Base-by-base conservation (phyloP, 805 yeast genomes). In the Saccharomycopsis sp. region DNA sequence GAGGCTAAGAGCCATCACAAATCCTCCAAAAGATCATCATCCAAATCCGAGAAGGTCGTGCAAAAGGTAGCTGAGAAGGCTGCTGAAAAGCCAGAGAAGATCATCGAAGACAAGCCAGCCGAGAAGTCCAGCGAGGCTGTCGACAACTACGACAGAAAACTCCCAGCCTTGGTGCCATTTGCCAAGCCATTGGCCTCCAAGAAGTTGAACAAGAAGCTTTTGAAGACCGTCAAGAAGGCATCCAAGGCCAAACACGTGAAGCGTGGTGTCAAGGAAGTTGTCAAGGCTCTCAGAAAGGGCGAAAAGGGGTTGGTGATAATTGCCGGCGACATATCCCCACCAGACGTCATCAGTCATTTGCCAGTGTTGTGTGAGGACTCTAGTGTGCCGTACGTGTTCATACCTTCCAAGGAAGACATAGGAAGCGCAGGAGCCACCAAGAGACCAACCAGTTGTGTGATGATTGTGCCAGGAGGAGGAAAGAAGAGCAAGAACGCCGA, bases 351-450 rank as follows among this genome's bases (percentile, higher is more conserved):
- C 65, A 90, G 97, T 50, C 99, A 94, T 71, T 82, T 94, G 58
- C 99, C 99, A 57, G 97, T 95, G 52, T 81, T 94, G 62, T 94
- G 99, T 76, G 99, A 94, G 77, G 99, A 94, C 71, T 77, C 81
- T 63, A 75, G 87, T 52, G 97, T 94, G 53, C 97, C 98, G 68
- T 95, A 78, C 70, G 81, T 92, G 48, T 94, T 94, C 74, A 83
- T 94, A 62, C 99, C 99, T 67, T 91, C 97, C 54, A 94, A 94
- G 76, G 97, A 94, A 77, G 98, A 94, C 71, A 81, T 94, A 64
- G 99, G 99, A 40, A 88, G 96, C 63, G 99, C 99, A 24, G 98
- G 98, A 70, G 96, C 97, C 62, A 94, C 99, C 58, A 94, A 94
- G 79, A 87, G 99, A 80, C 98, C 99, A 66, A 94, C 99, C 44